Base-by-base conservation (phyloP, 1,284 basidiomycete species). In the Marasmius tenuissimus region DNA sequence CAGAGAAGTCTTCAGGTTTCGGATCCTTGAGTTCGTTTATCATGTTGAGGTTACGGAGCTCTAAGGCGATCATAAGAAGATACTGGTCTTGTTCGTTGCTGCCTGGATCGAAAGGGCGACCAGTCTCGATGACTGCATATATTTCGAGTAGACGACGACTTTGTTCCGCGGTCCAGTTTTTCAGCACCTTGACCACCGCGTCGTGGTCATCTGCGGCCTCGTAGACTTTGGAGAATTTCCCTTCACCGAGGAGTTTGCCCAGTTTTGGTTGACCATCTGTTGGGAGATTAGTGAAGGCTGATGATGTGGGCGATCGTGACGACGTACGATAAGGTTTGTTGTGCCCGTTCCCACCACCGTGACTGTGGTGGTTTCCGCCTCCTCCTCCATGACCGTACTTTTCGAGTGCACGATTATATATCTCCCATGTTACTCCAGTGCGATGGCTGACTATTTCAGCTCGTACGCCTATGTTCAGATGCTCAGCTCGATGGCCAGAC, bases 141-240 rank as follows among this genome's bases (percentile, higher is more conserved):
- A 45, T 57, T n/a, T 57, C 55, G n/a, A 45, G 38, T 7, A 57
- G 33, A 42, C 55, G 55, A 8, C 33, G 35, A 7, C 34, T 10
- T 14, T 18, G 33, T 16, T 51, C 58, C 22, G 3, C 39, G 10
- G 35, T 38, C 58, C 58, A 59, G 50, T 37, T 12, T 9, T 52
- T 59, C 34, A 59, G 14, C 20, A 59, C 49, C 58, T 59, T 59
- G 27, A 59, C 35, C 35, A 59, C 58, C 6, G 48, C 33, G 7
- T 59, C 10, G 4, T 14, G 8, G 33, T 50, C 58, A 18, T 20
- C 48, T 42, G 58, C n/a, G 6, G 58, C 14, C 3, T 59, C 58
- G 40, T 59, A 59, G 12, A 59, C 58, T 34, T 4, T 52, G n/a
- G 58, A 9, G 38, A 59, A 59, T 12, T 52, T 59, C 5, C 58